Percentiles rank a stretch among this genome's conserved stretches.
Conservation (phyloP, 1,284 basidiomycete species). For the Pseudozyma sp. region DNA sequence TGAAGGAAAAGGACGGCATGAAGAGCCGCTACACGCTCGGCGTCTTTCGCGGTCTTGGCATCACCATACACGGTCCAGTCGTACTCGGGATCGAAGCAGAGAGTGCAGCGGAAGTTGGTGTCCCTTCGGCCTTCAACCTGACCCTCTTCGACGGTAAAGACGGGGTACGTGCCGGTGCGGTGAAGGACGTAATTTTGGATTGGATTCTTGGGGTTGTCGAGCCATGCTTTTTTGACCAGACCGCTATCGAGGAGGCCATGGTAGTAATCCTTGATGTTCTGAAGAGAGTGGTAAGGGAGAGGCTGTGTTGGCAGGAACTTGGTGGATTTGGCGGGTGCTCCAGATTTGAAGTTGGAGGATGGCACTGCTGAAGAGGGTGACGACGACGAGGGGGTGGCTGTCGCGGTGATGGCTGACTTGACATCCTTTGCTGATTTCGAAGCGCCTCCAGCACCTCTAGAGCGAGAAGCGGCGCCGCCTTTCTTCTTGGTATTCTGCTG, state of each 20-base stretch:
- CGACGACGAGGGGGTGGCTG: not conserved
- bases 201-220: constrained; percentile 63
- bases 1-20: constrained; percentile 55
- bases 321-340: constrained; percentile 28
- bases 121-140: constrained; percentile 51
- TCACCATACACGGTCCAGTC: constrained; percentile 75
- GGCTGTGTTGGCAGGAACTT: constrained; percentile 50
- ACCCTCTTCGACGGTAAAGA: constrained; percentile 50
- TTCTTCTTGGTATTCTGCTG: constrained; percentile 13
- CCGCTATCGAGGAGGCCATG: constrained; percentile 45
- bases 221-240: constrained; percentile 48
- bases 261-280: constrained; percentile 52
- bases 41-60: constrained; percentile 75
- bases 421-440: constrained; percentile 3
- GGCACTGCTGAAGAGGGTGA: constrained; percentile 6
- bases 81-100: constrained; percentile 48
- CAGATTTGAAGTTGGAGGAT: constrained; percentile 34
- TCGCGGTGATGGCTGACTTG: not conserved
- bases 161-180: constrained; percentile 45
- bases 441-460: constrained; percentile 9
- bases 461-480: constrained; percentile 12
- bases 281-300: constrained; percentile 37
- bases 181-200: constrained; percentile 54
- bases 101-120: constrained; percentile 48
- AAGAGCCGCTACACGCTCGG: constrained; percentile 77